Base-by-base conservation (phyloP, 1,284 basidiomycete species). In the Irpex lacteus region DNA sequence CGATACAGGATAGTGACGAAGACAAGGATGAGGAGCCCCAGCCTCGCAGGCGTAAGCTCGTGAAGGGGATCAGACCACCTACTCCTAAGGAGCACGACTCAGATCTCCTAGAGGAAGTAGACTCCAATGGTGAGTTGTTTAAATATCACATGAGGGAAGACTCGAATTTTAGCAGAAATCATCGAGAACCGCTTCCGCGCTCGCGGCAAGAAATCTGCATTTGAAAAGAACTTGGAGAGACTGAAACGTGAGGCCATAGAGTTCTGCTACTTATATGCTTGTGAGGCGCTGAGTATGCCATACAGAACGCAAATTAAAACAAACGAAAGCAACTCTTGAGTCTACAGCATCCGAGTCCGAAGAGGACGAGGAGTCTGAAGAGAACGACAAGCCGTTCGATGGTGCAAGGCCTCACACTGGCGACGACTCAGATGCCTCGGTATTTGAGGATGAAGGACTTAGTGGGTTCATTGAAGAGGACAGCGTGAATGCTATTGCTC, bases 391-490 rank as follows among this genome's bases (percentile, higher is more conserved):
- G 54, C 78, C 78, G 2, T 81, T 86, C 70, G 73, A 74, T 62
- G 80, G 79, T 53, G 82, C 85, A 8, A 77, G 72, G 66, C 81
- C 80, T 19, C 76, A 78, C 61, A 64, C 60, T 18, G 67, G 64
- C 0, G 64, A 60, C 13, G 62, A 57, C 21, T 55, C 56, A 15
- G 63, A 66, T 7, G 34, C 53, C 53, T 67, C 79, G 44, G 75
- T 71, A 54, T 75, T 76, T 44, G 73, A 76, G 19, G 80, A 82
- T 9, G 82, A 82, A 3, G 81, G 83, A 57, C 60, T 66, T 3
- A 53, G 52, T 18, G 78, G 77, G 52, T 93, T 92, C 71, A 90
- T 95, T 63, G 86, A 91, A 1, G 88, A 93, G 63, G 92, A 95
- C 69, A 85, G 85, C 63, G 26, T 56, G 21, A 81, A 78, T n/a